Evolutionary conservation across 306 rosid genomes (phyloP).

Genomic region (Senna siamea): DNA sequence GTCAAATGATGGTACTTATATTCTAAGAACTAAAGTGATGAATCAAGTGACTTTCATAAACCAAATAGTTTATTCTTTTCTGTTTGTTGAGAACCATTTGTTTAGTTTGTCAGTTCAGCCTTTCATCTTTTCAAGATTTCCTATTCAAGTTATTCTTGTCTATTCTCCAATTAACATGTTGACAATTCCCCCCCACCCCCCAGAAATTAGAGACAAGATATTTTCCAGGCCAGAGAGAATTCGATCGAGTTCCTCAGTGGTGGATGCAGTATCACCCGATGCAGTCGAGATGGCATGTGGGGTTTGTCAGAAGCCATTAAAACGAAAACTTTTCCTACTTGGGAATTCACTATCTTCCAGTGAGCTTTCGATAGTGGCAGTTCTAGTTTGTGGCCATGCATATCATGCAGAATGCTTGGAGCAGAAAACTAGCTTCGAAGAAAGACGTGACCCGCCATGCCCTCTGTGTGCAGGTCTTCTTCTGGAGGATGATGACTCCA

Average conservation of each 20-base stretch:
- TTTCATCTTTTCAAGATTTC: slow-evolving; percentile 8
- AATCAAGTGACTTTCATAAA: too few species aligned
- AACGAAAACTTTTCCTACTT: slow-evolving; percentile 53
- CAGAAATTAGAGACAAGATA: slow-evolving; percentile 63
- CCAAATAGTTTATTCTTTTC: too few species aligned
- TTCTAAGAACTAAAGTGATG: too few species aligned
- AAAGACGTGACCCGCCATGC: slow-evolving; percentile 74
- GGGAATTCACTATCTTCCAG: slow-evolving; percentile 53
- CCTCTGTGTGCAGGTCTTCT: slow-evolving; percentile 57
- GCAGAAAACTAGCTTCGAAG: slow-evolving; percentile 58
- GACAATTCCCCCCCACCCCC: neutral
- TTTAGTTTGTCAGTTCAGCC: slow-evolving; percentile 6
- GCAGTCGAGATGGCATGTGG: slow-evolving; percentile 62
- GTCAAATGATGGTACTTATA: neutral
- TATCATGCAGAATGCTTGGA: slow-evolving; percentile 93
- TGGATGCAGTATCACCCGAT: slow-evolving; percentile 55
- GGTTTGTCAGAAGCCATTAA: slow-evolving; percentile 72
- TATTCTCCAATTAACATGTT: slow-evolving; percentile 4
- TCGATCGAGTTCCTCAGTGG: slow-evolving; percentile 52
- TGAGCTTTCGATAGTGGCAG: slow-evolving; percentile 77
- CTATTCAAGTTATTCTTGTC: neutral
- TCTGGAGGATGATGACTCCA: slow-evolving; percentile 44
- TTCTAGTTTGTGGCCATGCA: slow-evolving; percentile 84
- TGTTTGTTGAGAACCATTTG: neutral
- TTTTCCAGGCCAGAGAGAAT: slow-evolving; percentile 72